A percentile compares a stretch with the other conserved stretches of the same genome.
Conservation (phyloP, 371 early-diverging fungal genomes). For the Dinochytrium kinnereticum region DNA sequence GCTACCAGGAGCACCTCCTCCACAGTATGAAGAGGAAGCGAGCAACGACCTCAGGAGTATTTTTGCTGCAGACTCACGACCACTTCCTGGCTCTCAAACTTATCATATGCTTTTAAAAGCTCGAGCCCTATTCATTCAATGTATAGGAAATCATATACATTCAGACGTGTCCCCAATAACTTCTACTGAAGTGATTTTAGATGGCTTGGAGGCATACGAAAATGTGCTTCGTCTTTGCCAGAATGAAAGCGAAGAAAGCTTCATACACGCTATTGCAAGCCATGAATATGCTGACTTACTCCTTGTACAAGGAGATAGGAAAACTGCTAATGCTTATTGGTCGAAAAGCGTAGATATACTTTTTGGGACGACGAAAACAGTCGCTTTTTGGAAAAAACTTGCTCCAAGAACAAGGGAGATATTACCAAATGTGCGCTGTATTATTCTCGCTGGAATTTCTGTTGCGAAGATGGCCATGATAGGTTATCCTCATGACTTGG, state of each 20-base stretch:
- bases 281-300: conserved; percentile 18
- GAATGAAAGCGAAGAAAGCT: not conserved
- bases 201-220: conserved; percentile 18
- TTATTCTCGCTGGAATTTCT: not conserved
- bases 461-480: conserved; percentile 13
- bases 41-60: not conserved
- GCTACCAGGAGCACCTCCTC: conserved; percentile 3
- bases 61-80: not conserved
- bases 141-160: not conserved
- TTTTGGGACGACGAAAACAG: not conserved
- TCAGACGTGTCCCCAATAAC: not conserved
- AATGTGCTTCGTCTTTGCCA: not conserved
- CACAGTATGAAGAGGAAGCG: not conserved
- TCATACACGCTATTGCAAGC: not conserved
- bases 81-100: not conserved
- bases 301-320: not conserved
- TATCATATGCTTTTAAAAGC: not conserved
- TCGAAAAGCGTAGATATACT: conserved; percentile 4
- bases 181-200: no score
- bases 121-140: not conserved
- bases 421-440: not conserved
- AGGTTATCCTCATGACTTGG: conserved; percentile 3
- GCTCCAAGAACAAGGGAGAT: not conserved
- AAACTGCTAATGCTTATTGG: conserved; percentile 5
- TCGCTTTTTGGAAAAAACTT: conserved; percentile 4